These are phyloP conservation scores for Nakazawaea wickerhamii DNA, from an alignment of 805 yeast genomes.

Conservation along the genomic window DNA sequence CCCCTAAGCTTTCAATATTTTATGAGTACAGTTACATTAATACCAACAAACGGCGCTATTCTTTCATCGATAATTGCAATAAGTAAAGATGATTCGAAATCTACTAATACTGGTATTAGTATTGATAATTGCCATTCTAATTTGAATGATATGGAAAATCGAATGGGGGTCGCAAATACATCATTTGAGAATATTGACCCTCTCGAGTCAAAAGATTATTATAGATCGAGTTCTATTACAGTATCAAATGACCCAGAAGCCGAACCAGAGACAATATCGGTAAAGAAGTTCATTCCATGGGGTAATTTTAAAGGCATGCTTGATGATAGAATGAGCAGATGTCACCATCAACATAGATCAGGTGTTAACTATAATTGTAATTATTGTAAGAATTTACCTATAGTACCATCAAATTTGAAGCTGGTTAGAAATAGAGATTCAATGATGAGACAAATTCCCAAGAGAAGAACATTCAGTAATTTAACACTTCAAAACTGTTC, in stretches of 20 bases:
- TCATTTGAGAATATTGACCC: no score
- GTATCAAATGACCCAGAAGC: no score
- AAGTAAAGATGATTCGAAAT: slow-evolving; percentile 6
- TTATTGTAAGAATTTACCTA: slow-evolving; percentile 1
- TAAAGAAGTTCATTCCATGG: slow-evolving; percentile 1
- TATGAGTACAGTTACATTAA: not conserved
- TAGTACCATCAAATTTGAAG: slow-evolving; percentile 10
- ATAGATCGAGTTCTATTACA: no score
- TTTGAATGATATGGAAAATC: not conserved
- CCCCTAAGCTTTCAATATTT: no score
- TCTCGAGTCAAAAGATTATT: no score
- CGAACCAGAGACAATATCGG: no score
- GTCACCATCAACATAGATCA: not conserved
- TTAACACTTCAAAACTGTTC: not conserved
- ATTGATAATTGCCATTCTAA: slow-evolving; percentile 1
- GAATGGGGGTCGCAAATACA: no score
- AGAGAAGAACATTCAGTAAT: slow-evolving; percentile 6
- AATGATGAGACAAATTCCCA: slow-evolving; percentile 2
- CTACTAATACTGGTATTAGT: slow-evolving; percentile 4
- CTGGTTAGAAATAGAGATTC: not conserved
- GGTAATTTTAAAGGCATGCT: slow-evolving; percentile 11
- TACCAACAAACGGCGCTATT: no score
- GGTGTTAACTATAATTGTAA: not conserved
- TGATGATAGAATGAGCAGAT: slow-evolving; percentile 8
- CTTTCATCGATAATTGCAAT: no score